Evolutionary conservation across 129 eudicot genomes (phyloP).

Genomic region (Flaveria trinervia): DNA sequence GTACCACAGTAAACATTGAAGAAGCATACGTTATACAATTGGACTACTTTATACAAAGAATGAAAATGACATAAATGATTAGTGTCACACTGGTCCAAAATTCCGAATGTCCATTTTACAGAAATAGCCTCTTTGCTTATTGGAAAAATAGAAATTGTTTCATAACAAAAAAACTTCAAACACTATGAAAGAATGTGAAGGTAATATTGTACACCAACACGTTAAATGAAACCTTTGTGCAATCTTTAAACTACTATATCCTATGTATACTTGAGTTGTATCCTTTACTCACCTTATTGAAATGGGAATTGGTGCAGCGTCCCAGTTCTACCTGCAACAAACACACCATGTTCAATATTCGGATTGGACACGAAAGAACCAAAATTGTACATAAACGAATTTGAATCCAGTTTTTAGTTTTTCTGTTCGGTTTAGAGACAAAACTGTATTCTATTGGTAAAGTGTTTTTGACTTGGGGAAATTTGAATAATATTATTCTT

Average conservation of each 20-base stretch:
- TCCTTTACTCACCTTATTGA: background rate
- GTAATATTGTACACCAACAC: background rate
- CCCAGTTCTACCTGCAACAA: slow-evolving; percentile 33
- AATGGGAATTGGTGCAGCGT: slow-evolving; percentile 11
- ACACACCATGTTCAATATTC: background rate
- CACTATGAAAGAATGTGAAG: slow-evolving; percentile 6
- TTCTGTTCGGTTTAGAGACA: too few relatives aligned
- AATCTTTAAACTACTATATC: slow-evolving; percentile 21
- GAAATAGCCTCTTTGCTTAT: slow-evolving; percentile 16
- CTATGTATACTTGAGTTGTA: slow-evolving; percentile 18
- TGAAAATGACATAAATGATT: background rate
- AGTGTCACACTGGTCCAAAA: background rate
- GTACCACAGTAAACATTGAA: background rate
- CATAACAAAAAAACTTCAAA: background rate
- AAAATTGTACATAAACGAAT: background rate
- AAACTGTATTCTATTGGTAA: too few relatives aligned
- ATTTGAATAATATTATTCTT: background rate
- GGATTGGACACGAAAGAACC: background rate
- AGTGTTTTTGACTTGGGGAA: too few relatives aligned
- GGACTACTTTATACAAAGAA: too few relatives aligned
- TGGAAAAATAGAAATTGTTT: slow-evolving; percentile 13
- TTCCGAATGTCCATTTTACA: slow-evolving; percentile 12
- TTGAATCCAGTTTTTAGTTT: background rate
- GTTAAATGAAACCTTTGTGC: slow-evolving; percentile 19
- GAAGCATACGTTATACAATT: background rate